Conservation (phyloP, 73 alveolate species). For the Paramecium biaurelia region DNA sequence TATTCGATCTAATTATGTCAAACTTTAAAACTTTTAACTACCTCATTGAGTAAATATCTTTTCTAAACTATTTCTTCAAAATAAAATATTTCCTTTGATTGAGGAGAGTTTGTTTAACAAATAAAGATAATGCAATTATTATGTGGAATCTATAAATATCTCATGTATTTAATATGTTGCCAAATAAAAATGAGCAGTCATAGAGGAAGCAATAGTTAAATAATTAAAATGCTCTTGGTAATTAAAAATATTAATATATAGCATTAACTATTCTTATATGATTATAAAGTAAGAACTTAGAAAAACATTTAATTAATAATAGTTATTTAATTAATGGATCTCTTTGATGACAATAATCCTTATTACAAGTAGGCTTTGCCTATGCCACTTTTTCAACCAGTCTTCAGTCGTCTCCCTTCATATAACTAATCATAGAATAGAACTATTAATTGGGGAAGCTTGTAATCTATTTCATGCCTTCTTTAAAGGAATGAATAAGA, state of each 20-base stretch:
- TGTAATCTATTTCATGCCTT: neutral
- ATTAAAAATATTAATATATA: too few relatives aligned
- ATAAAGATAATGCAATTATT: neutral
- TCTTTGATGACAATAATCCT: neutral
- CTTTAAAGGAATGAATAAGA: neutral
- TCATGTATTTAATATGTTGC: neutral
- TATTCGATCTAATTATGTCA: neutral
- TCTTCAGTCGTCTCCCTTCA: neutral
- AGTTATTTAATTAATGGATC: neutral
- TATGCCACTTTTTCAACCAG: neutral
- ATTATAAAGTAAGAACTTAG: neutral
- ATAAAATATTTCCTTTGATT: neutral
- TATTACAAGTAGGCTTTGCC: neutral
- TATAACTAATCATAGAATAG: neutral
- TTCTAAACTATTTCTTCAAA: neutral
- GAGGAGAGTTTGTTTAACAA: neutral
- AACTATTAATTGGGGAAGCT: neutral
- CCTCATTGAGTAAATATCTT: neutral
- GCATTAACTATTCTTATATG: neutral
- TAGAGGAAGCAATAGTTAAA: neutral
- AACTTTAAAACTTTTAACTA: neutral
- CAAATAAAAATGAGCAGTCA: neutral
- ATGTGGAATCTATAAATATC: neutral
- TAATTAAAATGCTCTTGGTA: neutral
- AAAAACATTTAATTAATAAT: neutral